phyloP scores from a whole-genome alignment of 2,329 filamentous ascomycete species.

The Cordyceps javanica region DNA sequence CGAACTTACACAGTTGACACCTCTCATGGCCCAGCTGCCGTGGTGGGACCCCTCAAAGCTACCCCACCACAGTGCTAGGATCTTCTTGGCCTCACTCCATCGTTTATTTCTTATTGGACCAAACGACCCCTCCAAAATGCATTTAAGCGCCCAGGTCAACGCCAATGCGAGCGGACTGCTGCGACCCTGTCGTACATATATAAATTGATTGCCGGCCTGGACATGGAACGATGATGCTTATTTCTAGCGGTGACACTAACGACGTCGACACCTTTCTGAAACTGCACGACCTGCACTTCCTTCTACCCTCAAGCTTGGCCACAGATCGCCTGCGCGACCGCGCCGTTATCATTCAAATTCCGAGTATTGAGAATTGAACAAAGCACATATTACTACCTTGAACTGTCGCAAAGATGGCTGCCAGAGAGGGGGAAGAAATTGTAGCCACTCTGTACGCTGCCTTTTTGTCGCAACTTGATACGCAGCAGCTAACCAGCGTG shows the following conservation, averaged over 20 bases:
- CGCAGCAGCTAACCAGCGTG: not conserved
- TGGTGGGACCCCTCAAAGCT: not conserved
- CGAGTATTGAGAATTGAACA: not conserved
- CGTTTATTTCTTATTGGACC: slow-evolving; percentile 15
- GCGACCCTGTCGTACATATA: slow-evolving; percentile 1
- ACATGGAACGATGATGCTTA: slow-evolving; percentile 14
- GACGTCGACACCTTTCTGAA: not conserved
- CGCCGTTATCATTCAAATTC: not conserved
- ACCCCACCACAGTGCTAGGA: not conserved
- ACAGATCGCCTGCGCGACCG: not conserved
- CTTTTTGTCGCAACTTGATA: not conserved
- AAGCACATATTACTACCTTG: not conserved
- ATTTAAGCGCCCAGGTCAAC: slow-evolving; percentile 26
- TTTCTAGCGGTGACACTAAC: not conserved
- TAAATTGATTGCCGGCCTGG: slow-evolving; percentile 13
- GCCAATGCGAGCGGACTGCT: slow-evolving; percentile 14
- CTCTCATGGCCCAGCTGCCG: not conserved
- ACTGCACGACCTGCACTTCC: not conserved
- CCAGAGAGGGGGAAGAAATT: slow-evolving; percentile 42
- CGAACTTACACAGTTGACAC: too few species aligned
- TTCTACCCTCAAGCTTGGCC: too few species aligned
- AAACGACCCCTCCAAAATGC: slow-evolving; percentile 13
- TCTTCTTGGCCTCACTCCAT: not conserved
- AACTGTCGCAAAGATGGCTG: slow-evolving; percentile 35
- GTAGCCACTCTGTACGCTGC: slow-evolving; percentile 43